These are phyloP conservation scores for Pythium rhizo-oryzae DNA, from an alignment of 352 stramenopile species.

Conservation along the genomic window DNA sequence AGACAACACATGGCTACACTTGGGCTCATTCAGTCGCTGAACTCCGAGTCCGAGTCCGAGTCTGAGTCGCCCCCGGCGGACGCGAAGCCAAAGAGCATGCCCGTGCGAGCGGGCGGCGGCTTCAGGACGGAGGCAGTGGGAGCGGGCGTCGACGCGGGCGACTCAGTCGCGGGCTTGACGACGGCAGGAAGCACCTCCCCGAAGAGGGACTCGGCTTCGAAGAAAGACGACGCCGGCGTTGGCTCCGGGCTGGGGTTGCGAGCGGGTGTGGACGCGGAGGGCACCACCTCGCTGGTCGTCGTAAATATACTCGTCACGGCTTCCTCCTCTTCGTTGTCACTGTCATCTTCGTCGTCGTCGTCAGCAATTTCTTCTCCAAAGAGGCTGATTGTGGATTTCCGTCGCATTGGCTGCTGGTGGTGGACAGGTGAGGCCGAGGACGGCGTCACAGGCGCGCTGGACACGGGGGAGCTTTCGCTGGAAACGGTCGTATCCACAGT, in stretches of 20 bases:
- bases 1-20: conserved; percentile 29
- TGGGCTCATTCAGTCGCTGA: conserved; percentile 42
- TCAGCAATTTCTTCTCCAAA: conserved; percentile 31
- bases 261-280: not conserved
- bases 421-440: not conserved
- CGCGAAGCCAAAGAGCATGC: conserved; percentile 62
- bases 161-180: not conserved
- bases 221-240: not conserved
- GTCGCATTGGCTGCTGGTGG: conserved; percentile 3
- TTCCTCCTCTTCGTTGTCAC: conserved; percentile 1
- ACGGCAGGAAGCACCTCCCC: conserved; percentile 34
- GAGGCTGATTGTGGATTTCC: conserved; percentile 25
- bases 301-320: not conserved
- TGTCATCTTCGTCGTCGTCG: conserved; percentile 20
- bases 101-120: conserved; percentile 21
- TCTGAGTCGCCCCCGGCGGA: conserved; percentile 44
- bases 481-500: conserved; percentile 12
- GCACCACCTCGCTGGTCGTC: not conserved
- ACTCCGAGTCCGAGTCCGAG: conserved; percentile 61
- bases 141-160: not conserved
- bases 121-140: not conserved
- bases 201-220: conserved; percentile 54
- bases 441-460: not conserved
- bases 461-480: conserved; percentile 1
- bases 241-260: not conserved